Base-by-base conservation (phyloP, 139 green algal species). In the Chloropicon primus region DNA sequence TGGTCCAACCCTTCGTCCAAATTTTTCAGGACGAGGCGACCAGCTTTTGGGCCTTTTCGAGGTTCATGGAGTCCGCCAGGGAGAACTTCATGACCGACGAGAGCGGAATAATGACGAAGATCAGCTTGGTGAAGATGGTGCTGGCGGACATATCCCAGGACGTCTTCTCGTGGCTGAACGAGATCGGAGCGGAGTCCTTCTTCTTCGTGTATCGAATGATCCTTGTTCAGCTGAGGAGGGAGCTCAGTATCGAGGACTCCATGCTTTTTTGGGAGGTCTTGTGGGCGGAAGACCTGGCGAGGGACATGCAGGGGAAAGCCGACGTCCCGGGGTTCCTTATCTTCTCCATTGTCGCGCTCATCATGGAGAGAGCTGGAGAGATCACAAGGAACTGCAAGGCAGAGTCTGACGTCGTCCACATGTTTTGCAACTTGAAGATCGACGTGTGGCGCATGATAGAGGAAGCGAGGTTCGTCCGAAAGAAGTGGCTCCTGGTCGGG, bases 11-110 rank as follows among this genome's bases (percentile, higher is more conserved):
- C 23, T 76, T 76, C 73, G 73, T 76, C 24, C 73, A 53, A 2
- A 27, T 24, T 21, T 53, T 28, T 24, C 21, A 21, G 23, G 73
- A 76, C 24, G 73, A 76, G 25, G n/a, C 24, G 2, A 21, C 22
- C 24, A n/a, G 25, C 21, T 76, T 76, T 25, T 28, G 24, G 73
- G 21, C 17, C 23, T 76, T 76, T 25, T 21, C 21, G n/a, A 27
- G 23, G 2, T n/a, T 76, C 23, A 76, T 76, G 73, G 23, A 24
- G 23, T n/a, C 17, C 23, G 73, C 73, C 2, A 24, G 73, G 73
- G 73, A 76, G 25, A 29, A 29, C 73, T 76, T 76, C 73, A 27
- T 27, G 25, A 76, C n/a, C 73, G 73, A 76, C 73, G 73, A 76
- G 23, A 28, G 22, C 2, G 73, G 73, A 17, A 62, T 62, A 5